Evolutionary conservation across 345 rosid species (phyloP).

Genomic region (Jatropha curcas): DNA sequence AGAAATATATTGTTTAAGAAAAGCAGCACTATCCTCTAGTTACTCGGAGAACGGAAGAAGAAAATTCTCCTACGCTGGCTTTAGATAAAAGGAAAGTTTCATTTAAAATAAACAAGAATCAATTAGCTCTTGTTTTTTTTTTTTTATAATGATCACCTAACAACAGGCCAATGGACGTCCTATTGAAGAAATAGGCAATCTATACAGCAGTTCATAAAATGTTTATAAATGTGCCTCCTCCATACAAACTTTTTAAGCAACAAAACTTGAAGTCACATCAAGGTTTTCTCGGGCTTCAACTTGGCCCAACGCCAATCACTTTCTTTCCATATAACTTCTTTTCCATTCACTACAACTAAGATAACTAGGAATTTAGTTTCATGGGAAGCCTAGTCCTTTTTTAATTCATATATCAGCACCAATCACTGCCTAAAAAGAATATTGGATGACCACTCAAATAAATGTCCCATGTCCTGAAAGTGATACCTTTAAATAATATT

Average conservation of each 20-base stretch:
- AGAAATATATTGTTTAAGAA: background rate
- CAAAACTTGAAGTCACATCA: background rate
- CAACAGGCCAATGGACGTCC: background rate
- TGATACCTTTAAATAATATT: background rate
- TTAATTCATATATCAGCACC: background rate
- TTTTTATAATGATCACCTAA: background rate
- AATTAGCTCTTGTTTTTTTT: background rate
- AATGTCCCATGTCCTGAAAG: background rate
- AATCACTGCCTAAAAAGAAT: constrained; percentile 4
- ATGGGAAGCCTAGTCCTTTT: background rate
- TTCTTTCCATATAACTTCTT: background rate
- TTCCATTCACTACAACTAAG: background rate
- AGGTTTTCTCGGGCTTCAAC: background rate
- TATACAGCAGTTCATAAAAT: background rate
- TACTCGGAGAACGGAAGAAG: too few relatives aligned
- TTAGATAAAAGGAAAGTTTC: background rate
- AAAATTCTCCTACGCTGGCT: background rate
- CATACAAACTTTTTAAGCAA: background rate
- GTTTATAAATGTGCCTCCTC: background rate
- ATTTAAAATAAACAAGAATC: background rate
- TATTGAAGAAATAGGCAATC: background rate
- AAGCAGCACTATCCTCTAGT: background rate
- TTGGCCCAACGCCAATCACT: background rate
- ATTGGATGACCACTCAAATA: background rate
- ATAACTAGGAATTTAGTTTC: background rate